These are phyloP conservation scores for Blastocrithidia nonstop DNA, from an alignment of 208 protist genomes.

Conservation along the genomic window DNA sequence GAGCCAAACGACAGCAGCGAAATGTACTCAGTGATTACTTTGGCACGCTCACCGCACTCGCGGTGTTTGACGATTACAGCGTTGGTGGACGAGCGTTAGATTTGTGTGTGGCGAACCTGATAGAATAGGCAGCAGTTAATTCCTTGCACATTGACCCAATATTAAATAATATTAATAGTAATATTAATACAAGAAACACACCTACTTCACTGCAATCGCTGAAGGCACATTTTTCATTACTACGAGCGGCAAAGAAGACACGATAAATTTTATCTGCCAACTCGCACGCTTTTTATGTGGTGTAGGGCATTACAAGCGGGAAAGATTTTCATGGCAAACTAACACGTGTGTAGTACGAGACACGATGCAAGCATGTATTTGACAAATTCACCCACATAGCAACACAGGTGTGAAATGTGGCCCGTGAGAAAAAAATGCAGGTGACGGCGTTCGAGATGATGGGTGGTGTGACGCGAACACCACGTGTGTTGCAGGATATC, in stretches of 20 bases:
- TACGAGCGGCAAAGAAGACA: slow-evolving; percentile 75
- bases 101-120: slow-evolving; percentile 66
- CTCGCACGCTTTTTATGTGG: slow-evolving; percentile 60
- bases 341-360: slow-evolving; percentile 71
- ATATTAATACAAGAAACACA: slow-evolving; percentile 3
- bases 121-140: slow-evolving; percentile 72
- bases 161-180: slow-evolving; percentile 13
- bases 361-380: slow-evolving; percentile 64
- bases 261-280: slow-evolving; percentile 88
- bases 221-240: slow-evolving; percentile 82
- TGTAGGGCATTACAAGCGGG: slow-evolving; percentile 81
- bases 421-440: slow-evolving; percentile 16
- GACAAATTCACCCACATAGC: slow-evolving; percentile 36
- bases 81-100: slow-evolving; percentile 86
- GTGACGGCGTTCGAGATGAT: slow-evolving; percentile 80
- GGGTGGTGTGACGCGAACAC: slow-evolving; percentile 71
- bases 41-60: slow-evolving; percentile 58
- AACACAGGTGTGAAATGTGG: slow-evolving; percentile 16
- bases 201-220: slow-evolving; percentile 12
- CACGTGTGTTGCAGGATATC: slow-evolving; percentile 67
- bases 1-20: slow-evolving; percentile 4
- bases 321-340: slow-evolving; percentile 65
- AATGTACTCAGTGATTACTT: slow-evolving; percentile 22
- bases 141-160: slow-evolving; percentile 51
- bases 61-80: slow-evolving; percentile 47